Base-by-base conservation (phyloP, 805 yeast genomes). In the Torulaspora microellipsoides region DNA sequence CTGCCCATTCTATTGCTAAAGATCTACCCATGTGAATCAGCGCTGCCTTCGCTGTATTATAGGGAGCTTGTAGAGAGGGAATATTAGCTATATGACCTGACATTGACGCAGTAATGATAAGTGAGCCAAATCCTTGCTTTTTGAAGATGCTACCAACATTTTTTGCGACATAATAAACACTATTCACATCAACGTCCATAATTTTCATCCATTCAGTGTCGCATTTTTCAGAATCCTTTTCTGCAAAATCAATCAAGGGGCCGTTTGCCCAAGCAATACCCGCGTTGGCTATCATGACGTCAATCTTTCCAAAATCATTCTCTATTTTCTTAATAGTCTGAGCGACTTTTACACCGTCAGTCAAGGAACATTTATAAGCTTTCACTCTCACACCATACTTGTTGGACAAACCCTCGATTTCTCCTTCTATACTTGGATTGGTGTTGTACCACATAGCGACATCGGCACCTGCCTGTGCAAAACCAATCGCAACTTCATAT, bases 1-100 rank as follows among this genome's bases (percentile, higher is more conserved):
- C 77, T n/a, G 89, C 79, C 90, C 91, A 87, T 68, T 87, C 96
- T 33, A 87, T 80, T n/a, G 95, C 91, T 50, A 87, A 70, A 1
- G 93, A 85, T 63, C 73, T 81, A 27, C 83, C 78, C 53, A 86
- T 72, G 60, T 87, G 95, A 52, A 81, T 62, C 25, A 85, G 80
- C 11, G 80, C 95, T 33, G 95, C 95, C 71, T 86, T 88, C 54
- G 88, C 85, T 12, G 87, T 86, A 59, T 87, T 87, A 70, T 86
- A 86, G 33, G 83, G 79, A n/a, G 95, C 84, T 69, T 88, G 96
- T 60, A 79, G 71, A 65, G 88, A 91, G 23, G 96, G 96, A 50
- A 80, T 77, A 65, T 88, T 88, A 55, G 80, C 91, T 56, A 88
- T 81, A 67, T 82, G 88, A n/a, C 86, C 96, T 17, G 93, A 83